Conservation (phyloP, 1,139 yeast species). For the Saccharomyces hybrid region DNA sequence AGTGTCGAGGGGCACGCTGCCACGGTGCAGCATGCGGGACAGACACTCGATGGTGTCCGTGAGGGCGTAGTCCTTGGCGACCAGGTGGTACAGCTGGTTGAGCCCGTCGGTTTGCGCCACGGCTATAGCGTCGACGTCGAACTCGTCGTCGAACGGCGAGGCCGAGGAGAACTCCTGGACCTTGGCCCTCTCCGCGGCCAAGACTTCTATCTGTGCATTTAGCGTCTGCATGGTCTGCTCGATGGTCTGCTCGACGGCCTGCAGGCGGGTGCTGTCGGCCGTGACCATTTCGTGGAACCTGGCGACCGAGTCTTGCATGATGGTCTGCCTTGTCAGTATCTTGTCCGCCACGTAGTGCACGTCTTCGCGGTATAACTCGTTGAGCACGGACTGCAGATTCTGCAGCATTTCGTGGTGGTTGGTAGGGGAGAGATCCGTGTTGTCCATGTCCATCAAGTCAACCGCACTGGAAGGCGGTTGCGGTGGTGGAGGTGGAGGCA, state of each 20-base stretch:
- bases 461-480: background rate
- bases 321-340: background rate
- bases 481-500: slow-evolving; percentile 4
- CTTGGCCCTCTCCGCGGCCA: slow-evolving; percentile 3
- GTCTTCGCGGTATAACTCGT: background rate
- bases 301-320: background rate
- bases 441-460: background rate
- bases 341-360: background rate
- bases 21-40: slow-evolving; percentile 48
- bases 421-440: slow-evolving; percentile 5
- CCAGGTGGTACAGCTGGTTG: slow-evolving; percentile 55
- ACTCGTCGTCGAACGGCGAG: slow-evolving; percentile 4
- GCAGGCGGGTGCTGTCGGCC: background rate
- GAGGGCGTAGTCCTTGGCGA: slow-evolving; percentile 60
- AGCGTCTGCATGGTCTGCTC: slow-evolving; percentile 1
- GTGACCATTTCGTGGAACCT: background rate
- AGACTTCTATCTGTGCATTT: slow-evolving; percentile 4
- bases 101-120: slow-evolving; percentile 13
- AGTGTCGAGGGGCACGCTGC: slow-evolving; percentile 23
- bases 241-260: background rate
- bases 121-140: slow-evolving; percentile 3
- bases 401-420: slow-evolving; percentile 1
- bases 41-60: slow-evolving; percentile 62
- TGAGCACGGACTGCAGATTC: background rate
- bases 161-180: slow-evolving; percentile 1